Evolutionary conservation across 805 yeast genomes (phyloP), one percentile per base, ranked within the genome.

Genomic region (Wickerhamia fluorescens): DNA sequence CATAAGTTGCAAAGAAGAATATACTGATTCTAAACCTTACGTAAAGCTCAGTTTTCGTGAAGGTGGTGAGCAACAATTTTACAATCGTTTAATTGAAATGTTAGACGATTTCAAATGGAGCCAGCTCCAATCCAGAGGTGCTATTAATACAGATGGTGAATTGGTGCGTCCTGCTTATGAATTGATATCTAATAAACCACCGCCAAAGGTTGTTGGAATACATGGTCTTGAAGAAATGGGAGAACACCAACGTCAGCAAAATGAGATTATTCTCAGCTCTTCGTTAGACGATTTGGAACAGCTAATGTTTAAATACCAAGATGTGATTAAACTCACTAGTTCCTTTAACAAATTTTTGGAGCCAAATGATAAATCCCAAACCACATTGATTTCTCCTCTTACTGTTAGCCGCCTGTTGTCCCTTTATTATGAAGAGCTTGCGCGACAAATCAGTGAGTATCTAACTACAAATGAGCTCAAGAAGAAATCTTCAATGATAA

Each of bases 391-490:
- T 2, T 57, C 61, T 27, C 53, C 62, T 30, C 42, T 71, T 38
- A 41, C 56, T 34, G 58, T 59, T 49, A 37, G 51, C 37, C 58
- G 53, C 33, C 20, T 8, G 10, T 8, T 7, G 9, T 7, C 20
- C 10, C 41, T 67, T n/a, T 72, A 69, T 35, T 55, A 70, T 16
- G 73, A 75, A 34, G 95, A 86, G 44, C 57, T 86, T 11, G 73
- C 96, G 0, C 66, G 95, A 30, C 88, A 85, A 44, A 48, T 89
- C 3, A 77, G 85, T 23, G 95, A 83, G 42, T 87, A 75, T 50
- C 58, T 83, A 37, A 44, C 45, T 5, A 53, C 36, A 21, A 45
- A 37, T 24, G 53, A 48, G 30, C 45, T 63, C 24, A 50, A 55
- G 3, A 47, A 42, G 24, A 28, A 36, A 4, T 52, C 63, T 3